Base-by-base conservation (phyloP, 768 basidiomycete genomes). In the Guyanaporus albipodus region DNA sequence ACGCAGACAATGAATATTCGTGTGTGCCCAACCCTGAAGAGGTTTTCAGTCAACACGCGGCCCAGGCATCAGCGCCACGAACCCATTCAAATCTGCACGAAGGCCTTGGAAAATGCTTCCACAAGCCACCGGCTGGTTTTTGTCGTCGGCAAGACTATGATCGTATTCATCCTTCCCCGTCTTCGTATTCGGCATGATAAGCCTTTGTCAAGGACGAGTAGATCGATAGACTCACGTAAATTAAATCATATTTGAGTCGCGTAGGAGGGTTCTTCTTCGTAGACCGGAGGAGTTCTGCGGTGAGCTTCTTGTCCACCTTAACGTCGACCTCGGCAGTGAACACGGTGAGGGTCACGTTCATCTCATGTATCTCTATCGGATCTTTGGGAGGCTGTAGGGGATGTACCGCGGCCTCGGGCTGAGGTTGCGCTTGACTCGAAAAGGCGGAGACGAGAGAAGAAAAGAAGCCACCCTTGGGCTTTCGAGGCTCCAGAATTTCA, bases 251-350 rank as follows among this genome's bases (percentile, higher is more conserved):
- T 45, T 75, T 82, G 61, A 93, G 77, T 42, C 72, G 77, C 5
- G 68, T 70, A 0, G 95, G 95, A 0, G 91, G 87, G 44, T 88
- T 84, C 73, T 99, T 99, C 77, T 97, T 97, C 10, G 94, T 99
- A 1, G 91, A 89, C 48, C 95, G 75, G 49, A 87, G 77, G 27
- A 98, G 70, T 64, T 97, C 95, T 8, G 71, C 64, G 2, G 78
- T 72, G 38, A 86, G 69, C 59, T 85, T 87, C 64, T 78, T 75
- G 51, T 80, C 80, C 15, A 89, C 63, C 34, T 67, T 73, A 17
- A 90, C 83, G 36, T 75, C 74, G 12, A 88, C 76, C 11, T 61
- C 59, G 4, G 70, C 69, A 15, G 58, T 62, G 44, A 67, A 71
- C 11, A 70, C 54, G 6, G 60, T 66, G 5, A 71, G 58, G 15